phyloP scores from a whole-genome alignment of 805 yeast genomes.

The Scheffersomyces stipitis region DNA sequence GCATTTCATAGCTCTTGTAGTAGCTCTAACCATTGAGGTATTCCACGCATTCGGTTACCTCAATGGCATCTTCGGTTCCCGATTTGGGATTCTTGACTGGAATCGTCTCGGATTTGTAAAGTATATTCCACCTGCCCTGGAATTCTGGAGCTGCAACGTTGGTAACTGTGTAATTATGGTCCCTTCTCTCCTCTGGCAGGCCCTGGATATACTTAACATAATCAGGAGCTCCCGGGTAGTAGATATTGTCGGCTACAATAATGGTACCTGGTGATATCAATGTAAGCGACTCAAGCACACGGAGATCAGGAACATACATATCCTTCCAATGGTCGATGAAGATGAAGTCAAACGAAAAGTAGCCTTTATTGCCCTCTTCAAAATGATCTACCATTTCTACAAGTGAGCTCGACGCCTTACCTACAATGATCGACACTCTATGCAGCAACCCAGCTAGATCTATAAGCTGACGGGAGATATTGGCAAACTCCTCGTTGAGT shows the following conservation, averaged over 20 bases:
- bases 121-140: conserved; percentile 41
- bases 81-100: conserved; percentile 13
- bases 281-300: conserved; percentile 40
- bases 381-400: conserved; percentile 13
- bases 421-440: conserved; percentile 31
- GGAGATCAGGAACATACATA: conserved; percentile 39
- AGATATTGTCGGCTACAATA: conserved; percentile 39
- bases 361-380: conserved; percentile 13
- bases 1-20: no score
- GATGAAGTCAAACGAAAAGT: conserved; percentile 30
- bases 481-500: conserved; percentile 28
- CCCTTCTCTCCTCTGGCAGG: conserved; percentile 36
- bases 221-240: conserved; percentile 38
- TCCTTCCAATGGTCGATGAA: conserved; percentile 43
- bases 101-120: conserved; percentile 34
- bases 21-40: conserved; percentile 26
- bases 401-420: conserved; percentile 29
- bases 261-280: conserved; percentile 40
- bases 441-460: conserved; percentile 34
- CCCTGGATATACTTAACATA: conserved; percentile 37
- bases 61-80: conserved; percentile 25
- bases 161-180: conserved; percentile 20
- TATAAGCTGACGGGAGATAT: conserved; percentile 24
- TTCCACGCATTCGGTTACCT: conserved; percentile 29
- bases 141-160: conserved; percentile 29